These are phyloP conservation scores for Penicillium desertorum DNA, from an alignment of 495 filamentous ascomycete genomes.

Conservation along the genomic window DNA sequence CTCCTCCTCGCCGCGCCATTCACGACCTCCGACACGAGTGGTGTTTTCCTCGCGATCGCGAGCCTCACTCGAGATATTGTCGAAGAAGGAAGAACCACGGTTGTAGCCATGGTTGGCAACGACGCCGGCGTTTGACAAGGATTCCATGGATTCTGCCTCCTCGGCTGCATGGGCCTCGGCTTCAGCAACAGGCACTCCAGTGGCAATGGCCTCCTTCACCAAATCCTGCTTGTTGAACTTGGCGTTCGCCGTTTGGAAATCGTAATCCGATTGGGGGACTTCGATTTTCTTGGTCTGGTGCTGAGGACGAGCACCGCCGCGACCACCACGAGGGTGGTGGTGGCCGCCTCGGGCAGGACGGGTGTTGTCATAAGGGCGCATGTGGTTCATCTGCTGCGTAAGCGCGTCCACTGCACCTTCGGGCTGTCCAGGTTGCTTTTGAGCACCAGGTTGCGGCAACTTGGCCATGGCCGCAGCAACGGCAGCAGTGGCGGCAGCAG, in stretches of 20 bases:
- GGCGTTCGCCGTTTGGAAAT: conserved; percentile 89
- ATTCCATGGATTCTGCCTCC: conserved; percentile 35
- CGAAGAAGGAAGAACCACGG: conserved; percentile 85
- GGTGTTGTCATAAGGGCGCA: conserved; percentile 65
- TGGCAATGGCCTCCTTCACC: conserved; percentile 84
- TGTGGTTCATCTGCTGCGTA: conserved; percentile 80
- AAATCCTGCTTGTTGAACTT: conserved; percentile 98
- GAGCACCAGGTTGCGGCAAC: conserved; percentile 52
- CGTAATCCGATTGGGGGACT: conserved; percentile 85
- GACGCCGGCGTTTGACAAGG: conserved; percentile 31
- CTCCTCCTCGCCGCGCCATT: conserved; percentile 90
- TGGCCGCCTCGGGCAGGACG: conserved; percentile 54
- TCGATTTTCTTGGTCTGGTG: conserved; percentile 69
- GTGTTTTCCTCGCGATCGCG: conserved; percentile 80
- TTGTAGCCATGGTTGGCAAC: conserved; percentile 59
- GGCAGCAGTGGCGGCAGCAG: conserved; percentile 77
- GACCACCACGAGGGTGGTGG: conserved; percentile 50
- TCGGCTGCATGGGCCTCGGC: conserved; percentile 37
- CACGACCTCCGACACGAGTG: conserved; percentile 74
- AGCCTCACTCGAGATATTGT: conserved; percentile 92
- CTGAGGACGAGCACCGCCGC: conserved; percentile 55
- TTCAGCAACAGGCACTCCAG: conserved; percentile 66
- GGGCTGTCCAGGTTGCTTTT: conserved; percentile 44
- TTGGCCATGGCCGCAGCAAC: conserved; percentile 91
- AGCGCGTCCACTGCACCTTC: conserved; percentile 69